These are phyloP conservation scores for Plasmodium coatneyi DNA, from an alignment of 169 alveolate genomes.

Conservation along the genomic window DNA sequence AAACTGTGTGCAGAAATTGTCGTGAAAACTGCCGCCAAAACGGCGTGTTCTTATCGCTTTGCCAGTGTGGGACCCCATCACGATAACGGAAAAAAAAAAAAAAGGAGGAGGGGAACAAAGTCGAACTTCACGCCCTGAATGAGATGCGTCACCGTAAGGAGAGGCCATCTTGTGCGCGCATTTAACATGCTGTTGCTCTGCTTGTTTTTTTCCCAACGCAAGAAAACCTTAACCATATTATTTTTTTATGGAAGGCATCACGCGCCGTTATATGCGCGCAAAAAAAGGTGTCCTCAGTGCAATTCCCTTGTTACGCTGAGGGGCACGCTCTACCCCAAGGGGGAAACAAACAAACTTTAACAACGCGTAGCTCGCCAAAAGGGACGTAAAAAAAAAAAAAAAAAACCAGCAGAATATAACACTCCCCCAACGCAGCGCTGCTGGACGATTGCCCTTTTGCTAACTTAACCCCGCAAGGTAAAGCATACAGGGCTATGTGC, in stretches of 20 bases:
- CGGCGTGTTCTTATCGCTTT: neutral
- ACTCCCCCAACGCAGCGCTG: neutral
- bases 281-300: neutral
- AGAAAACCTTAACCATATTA: neutral
- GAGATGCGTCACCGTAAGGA: neutral
- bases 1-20: neutral
- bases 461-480: no score
- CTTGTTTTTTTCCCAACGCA: neutral
- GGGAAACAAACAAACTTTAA: neutral
- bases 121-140: neutral
- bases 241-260: neutral
- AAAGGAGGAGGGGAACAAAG: neutral
- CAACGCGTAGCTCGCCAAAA: neutral
- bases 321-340: neutral
- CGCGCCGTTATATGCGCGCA: neutral
- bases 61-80: neutral
- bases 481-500: conserved; percentile 2
- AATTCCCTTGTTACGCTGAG: neutral
- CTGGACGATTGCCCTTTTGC: neutral
- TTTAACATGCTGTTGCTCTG: neutral
- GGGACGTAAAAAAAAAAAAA: neutral
- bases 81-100: neutral
- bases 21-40: neutral
- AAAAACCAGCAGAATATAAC: neutral
- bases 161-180: neutral